A percentile compares a stretch with the other conserved stretches of the same genome.
Evolutionary conservation across 371 early-diverging fungal species (phyloP).

Genomic region (Quaeritorhiza haematococci): DNA sequence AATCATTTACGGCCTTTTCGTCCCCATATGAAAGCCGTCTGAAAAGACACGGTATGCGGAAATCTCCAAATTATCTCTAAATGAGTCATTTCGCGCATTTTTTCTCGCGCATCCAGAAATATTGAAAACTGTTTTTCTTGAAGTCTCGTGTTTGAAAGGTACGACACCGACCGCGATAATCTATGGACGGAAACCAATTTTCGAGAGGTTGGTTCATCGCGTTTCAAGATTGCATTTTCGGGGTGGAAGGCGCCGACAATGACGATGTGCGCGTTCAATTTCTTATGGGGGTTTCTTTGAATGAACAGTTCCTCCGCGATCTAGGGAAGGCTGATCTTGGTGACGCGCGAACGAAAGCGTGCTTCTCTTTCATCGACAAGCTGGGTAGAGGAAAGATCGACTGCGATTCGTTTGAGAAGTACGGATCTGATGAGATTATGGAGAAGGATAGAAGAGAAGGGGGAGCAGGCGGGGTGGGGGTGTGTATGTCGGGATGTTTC

Average conservation of each 20-base stretch:
- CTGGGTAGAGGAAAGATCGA: slow-evolving; percentile 6
- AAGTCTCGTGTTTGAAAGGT: slow-evolving; percentile 13
- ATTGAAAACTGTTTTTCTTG: no score
- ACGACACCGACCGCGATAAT: slow-evolving; percentile 17
- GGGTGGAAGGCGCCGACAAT: background rate
- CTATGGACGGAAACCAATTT: slow-evolving; percentile 17
- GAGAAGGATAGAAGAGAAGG: background rate
- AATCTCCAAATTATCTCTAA: no score
- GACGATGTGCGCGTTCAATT: background rate
- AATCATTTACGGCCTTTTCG: no score
- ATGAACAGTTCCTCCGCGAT: slow-evolving; percentile 7
- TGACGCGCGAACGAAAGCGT: slow-evolving; percentile 2
- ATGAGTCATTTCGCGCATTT: no score
- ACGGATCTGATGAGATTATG: background rate
- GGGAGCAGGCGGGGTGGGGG: background rate
- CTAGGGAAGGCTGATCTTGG: slow-evolving; percentile 16
- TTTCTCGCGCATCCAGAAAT: no score
- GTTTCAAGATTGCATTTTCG: no score
- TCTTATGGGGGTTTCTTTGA: background rate
- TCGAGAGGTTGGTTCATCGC: slow-evolving; percentile 6
- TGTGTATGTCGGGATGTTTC: background rate
- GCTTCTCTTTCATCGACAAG: slow-evolving; percentile 13
- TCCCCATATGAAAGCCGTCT: no score
- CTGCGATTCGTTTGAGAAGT: slow-evolving; percentile 10
- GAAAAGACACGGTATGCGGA: no score